These are phyloP conservation scores for Tarenaya hassleriana DNA, from an alignment of 345 rosid genomes.

Conservation along the genomic window DNA sequence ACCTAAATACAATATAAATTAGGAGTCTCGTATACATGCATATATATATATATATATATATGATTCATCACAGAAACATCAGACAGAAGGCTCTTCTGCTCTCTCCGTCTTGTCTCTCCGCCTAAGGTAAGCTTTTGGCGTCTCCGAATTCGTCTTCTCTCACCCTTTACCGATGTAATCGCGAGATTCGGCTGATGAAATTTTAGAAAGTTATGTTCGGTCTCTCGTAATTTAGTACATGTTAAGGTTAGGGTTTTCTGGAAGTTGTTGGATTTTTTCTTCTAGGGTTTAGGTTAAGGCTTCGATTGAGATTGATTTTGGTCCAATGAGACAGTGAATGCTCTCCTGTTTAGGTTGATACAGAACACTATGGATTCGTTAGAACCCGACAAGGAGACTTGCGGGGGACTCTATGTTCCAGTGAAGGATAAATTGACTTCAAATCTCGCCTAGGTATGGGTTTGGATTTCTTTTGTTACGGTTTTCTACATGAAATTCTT, in stretches of 20 bases:
- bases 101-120: too few species aligned
- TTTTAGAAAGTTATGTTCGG: too few species aligned
- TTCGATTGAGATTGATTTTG: neutral
- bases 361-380: conserved; percentile 22
- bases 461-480: neutral
- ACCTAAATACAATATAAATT: too few species aligned
- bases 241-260: neutral
- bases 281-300: conserved; percentile 1
- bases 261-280: neutral
- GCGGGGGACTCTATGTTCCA: conserved; percentile 35
- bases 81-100: too few species aligned
- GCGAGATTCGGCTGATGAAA: too few species aligned
- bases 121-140: too few species aligned
- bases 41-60: too few species aligned
- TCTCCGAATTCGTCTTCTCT: too few species aligned
- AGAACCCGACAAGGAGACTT: conserved; percentile 34
- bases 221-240: too few species aligned
- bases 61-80: too few species aligned
- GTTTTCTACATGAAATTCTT: neutral
- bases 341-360: conserved; percentile 15
- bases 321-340: neutral
- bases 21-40: too few species aligned
- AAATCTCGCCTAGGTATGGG: conserved; percentile 44
- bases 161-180: too few species aligned
- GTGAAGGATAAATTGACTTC: conserved; percentile 41